Conservation (phyloP, 73 alveolate species). For the Diophrys sp. region DNA sequence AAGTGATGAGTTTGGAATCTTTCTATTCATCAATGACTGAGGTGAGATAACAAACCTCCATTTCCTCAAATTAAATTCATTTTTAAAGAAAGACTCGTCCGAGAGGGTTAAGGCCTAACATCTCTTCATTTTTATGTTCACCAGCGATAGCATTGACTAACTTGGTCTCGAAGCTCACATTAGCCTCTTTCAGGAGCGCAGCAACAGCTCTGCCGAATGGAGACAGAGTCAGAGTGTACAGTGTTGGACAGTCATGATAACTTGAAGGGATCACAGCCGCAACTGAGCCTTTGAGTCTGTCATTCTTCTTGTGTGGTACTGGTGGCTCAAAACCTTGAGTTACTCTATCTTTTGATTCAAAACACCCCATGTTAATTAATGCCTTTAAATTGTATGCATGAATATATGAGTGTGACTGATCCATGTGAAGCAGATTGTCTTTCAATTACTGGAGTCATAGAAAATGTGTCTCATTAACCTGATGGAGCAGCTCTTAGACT, state of each 20-base stretch:
- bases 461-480: not conserved
- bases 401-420: too few relatives aligned
- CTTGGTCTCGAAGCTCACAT: not conserved
- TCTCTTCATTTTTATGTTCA: not conserved
- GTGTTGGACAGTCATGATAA: not conserved
- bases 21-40: too few relatives aligned
- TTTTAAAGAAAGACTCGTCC: too few relatives aligned
- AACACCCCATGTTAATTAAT: not conserved
- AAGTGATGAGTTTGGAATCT: too few relatives aligned
- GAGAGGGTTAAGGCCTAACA: not conserved
- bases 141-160: not conserved
- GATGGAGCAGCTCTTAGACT: not conserved
- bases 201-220: not conserved
- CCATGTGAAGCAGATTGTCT: not conserved
- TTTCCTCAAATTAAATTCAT: too few relatives aligned
- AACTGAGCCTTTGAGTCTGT: not conserved
- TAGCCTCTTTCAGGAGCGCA: not conserved
- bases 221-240: not conserved
- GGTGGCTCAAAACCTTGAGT: not conserved
- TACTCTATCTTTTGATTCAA: not conserved
- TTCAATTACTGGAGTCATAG: not conserved
- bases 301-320: not conserved
- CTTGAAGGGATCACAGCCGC: not conserved
- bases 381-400: not conserved
- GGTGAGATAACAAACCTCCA: too few relatives aligned